These are phyloP conservation scores for Myriosclerotinia scirpicola DNA, from an alignment of 2,329 filamentous ascomycete genomes.

Conservation along the genomic window DNA sequence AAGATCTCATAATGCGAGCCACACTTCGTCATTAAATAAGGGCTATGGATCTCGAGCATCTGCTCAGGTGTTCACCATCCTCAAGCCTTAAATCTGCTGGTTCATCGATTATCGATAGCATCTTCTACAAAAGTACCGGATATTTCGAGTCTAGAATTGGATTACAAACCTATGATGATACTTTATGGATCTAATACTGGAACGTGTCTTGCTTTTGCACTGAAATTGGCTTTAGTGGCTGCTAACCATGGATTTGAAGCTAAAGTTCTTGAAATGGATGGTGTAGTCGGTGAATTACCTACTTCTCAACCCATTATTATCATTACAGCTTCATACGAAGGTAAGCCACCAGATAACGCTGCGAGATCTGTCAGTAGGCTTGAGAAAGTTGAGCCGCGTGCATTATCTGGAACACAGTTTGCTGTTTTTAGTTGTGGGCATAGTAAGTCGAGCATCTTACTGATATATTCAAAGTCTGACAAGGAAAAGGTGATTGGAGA, in stretches of 20 bases:
- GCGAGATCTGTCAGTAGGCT: no score
- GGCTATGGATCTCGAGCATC: constrained; percentile 45
- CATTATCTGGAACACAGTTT: no score
- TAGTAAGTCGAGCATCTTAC: no score
- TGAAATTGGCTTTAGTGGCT: constrained; percentile 60
- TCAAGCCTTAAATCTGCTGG: constrained; percentile 2
- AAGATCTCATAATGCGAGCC: constrained; percentile 62
- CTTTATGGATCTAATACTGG: constrained; percentile 75
- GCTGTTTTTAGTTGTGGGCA: no score
- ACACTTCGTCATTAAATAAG: constrained; percentile 52
- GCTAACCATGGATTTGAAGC: constrained; percentile 56
- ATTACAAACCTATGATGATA: constrained; percentile 50
- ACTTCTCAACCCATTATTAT: constrained; percentile 62
- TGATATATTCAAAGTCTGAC: no score
- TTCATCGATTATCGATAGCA: no score
- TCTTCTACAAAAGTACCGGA: background rate
- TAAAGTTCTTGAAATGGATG: constrained; percentile 57
- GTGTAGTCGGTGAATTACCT: constrained; percentile 59
- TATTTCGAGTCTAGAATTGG: background rate
- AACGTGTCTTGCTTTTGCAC: constrained; percentile 69
- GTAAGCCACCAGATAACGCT: no score
- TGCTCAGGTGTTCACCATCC: constrained; percentile 32
- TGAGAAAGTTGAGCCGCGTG: no score
- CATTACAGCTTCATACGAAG: constrained; percentile 56
- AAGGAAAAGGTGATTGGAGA: no score